Percentiles rank a stretch among this genome's conserved stretches.
Conservation (phyloP, 2,329 filamentous ascomycete species). For the Cylindrodendrum hubeiense region DNA sequence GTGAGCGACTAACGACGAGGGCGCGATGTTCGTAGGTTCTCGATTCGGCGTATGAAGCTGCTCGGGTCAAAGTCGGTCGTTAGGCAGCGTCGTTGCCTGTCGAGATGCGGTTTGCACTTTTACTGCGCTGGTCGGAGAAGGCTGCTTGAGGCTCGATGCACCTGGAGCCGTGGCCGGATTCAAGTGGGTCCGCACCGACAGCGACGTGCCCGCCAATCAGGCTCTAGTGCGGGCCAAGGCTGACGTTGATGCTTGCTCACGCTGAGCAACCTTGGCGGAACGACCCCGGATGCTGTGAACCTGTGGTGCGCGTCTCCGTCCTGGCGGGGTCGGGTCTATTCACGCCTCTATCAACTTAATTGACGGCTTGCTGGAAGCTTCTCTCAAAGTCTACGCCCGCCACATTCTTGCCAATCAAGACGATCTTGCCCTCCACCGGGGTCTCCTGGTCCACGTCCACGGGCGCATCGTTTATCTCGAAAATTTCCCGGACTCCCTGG, state of each 20-base stretch:
- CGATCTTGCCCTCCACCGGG: constrained; percentile 65
- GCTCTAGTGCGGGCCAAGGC: constrained; percentile 33
- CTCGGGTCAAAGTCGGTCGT: constrained; percentile 29
- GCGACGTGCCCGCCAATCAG: constrained; percentile 45
- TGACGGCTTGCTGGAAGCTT: constrained; percentile 53
- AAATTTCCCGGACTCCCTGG: constrained; percentile 93
- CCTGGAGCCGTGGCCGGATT: constrained; percentile 48
- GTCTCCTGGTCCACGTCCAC: constrained; percentile 48
- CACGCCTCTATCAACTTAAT: constrained; percentile 19
- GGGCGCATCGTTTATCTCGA: constrained; percentile 83
- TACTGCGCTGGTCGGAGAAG: constrained; percentile 43
- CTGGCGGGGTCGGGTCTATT: neutral
- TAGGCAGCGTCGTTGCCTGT: constrained; percentile 41
- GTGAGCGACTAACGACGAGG: constrained; percentile 33
- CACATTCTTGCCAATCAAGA: constrained; percentile 72
- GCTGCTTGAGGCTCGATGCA: constrained; percentile 41
- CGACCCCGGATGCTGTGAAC: neutral
- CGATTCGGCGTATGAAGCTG: constrained; percentile 31
- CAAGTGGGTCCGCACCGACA: constrained; percentile 56
- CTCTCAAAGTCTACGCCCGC: constrained; percentile 63
- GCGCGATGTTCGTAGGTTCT: constrained; percentile 26
- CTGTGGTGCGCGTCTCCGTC: neutral
- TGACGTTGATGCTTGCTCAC: constrained; percentile 27
- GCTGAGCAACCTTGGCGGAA: neutral
- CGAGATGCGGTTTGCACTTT: constrained; percentile 39